A percentile compares a stretch with the other conserved stretches of the same genome.
Evolutionary conservation across 345 rosid species (phyloP).

Genomic region (Eucalyptus cladocalyx): DNA sequence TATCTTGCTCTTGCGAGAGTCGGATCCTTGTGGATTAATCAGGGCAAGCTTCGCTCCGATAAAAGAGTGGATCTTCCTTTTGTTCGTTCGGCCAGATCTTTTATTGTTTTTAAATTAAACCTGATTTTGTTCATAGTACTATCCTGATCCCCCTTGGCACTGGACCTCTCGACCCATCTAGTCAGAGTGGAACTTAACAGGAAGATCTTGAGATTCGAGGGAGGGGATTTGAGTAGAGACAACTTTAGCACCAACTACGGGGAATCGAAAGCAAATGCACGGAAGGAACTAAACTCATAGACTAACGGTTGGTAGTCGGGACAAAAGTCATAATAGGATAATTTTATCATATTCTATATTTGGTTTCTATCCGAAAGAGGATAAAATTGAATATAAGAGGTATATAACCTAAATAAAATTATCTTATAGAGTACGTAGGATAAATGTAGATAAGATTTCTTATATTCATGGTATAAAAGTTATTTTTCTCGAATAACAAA

Average conservation of each 20-base stretch:
- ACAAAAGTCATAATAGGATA: background rate
- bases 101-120: background rate
- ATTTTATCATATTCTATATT: too few relatives aligned
- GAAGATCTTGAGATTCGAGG: background rate
- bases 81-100: background rate
- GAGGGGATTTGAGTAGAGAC: background rate
- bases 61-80: background rate
- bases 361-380: background rate
- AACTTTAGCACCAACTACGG: background rate
- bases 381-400: background rate
- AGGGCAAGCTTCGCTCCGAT: too few relatives aligned
- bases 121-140: background rate
- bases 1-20: too few relatives aligned
- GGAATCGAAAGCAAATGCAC: background rate
- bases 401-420: background rate
- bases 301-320: background rate
- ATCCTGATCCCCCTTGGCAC: background rate
- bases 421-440: background rate
- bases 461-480: background rate
- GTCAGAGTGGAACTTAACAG: background rate
- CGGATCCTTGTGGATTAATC: too few relatives aligned
- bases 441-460: background rate
- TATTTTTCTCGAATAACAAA: background rate
- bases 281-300: background rate
- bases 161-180: background rate